Conservation (phyloP, 2,329 filamentous ascomycete genomes). For the Grosmannia serpens region DNA sequence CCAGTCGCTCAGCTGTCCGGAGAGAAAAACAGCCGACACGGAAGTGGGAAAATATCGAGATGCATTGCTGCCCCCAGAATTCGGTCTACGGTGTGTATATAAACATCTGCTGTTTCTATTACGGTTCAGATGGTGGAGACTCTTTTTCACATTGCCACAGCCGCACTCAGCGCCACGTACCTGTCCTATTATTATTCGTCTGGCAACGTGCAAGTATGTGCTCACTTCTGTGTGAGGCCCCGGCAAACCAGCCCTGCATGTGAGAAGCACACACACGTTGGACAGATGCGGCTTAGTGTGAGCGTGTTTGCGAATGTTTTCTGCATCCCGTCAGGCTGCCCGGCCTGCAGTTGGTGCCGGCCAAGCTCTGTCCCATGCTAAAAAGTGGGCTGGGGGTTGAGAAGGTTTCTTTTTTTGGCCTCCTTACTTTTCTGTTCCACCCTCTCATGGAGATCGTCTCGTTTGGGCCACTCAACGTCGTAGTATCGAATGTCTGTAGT, state of each 20-base stretch:
- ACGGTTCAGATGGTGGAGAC: no score
- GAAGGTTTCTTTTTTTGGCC: not conserved
- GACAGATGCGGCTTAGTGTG: not conserved
- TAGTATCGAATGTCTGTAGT: not conserved
- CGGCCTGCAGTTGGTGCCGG: not conserved
- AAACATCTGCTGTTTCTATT: no score
- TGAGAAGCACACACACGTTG: not conserved
- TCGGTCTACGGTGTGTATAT: no score
- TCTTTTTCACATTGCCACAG: not conserved
- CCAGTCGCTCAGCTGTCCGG: no score
- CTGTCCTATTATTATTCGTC: not conserved
- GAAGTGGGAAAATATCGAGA: no score
- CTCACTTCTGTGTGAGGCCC: not conserved
- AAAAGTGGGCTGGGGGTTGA: not conserved
- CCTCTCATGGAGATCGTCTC: not conserved
- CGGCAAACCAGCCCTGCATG: not conserved
- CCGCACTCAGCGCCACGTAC: not conserved
- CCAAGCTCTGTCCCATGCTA: not conserved
- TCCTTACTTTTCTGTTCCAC: not conserved
- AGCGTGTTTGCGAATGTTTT: constrained; percentile 3
- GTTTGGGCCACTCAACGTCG: not conserved
- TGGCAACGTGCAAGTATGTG: not conserved
- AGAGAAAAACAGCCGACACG: no score
- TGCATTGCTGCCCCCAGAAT: no score
- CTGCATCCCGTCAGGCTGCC: not conserved